Base-by-base conservation (phyloP, 2,329 filamentous ascomycete species). In the Alternaria sp. region DNA sequence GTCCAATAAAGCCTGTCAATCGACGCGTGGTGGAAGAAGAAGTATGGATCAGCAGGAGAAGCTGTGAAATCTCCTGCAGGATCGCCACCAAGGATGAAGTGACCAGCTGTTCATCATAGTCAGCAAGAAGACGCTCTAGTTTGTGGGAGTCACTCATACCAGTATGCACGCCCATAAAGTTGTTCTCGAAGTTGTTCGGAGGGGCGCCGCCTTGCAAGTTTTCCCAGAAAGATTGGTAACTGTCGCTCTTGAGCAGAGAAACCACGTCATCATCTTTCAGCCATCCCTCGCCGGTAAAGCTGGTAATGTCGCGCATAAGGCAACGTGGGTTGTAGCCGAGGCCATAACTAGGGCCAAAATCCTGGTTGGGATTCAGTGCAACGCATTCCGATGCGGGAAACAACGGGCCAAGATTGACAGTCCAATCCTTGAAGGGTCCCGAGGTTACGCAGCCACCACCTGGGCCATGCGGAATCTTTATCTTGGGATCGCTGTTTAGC, bases 371-470 rank as follows among this genome's bases (percentile, higher is more conserved):
- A 56, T 81, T 80, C 1, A 69, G 60, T 0, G 59, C 52, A 1
- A 73, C 59, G 53, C 32, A 30, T 16, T 30, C 14, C 16, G 42
- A 43, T 5, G 72, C 76, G 22, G 78, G 73, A 6, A 73, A 70
- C 39, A 85, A 79, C 0, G 85, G 85, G 0, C 85, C 85, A 0
- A 83, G 73, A 49, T 80, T 80, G 18, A 81, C 77, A 4, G 66
- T 54, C 66, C 68, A 74, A 53, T 84, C 77, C 62, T 77, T 80
- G 74, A 86, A 86, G 0, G 84, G 84, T 0, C 84, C 84, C 0
- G 75, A 78, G 11, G 72, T 75, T 7, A 88, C 78, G 66, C 85
- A 87, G 5, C 85, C 86, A 42, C 85, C 85, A 20, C 85, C 85
- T 0, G 79, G 76, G 20, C 84, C 86, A 2, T 81, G 80, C 0